Percentiles rank a stretch among this genome's conserved stretches.
Conservation (phyloP, 352 stramenopile genomes). For the Pythium rhizo-oryzae region DNA sequence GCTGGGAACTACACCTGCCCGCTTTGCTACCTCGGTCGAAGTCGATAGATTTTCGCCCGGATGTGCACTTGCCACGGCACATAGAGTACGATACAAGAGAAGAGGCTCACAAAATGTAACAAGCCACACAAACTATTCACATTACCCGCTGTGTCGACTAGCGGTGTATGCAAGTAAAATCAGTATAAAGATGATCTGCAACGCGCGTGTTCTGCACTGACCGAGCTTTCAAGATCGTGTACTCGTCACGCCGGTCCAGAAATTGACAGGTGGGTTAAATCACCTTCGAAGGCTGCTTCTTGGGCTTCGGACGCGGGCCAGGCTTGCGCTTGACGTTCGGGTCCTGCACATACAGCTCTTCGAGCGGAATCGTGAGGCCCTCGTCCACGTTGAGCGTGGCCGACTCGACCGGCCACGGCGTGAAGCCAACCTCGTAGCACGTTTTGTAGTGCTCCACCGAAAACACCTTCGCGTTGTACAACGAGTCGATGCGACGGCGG, state of each 20-base stretch:
- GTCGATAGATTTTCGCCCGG: conserved; percentile 13
- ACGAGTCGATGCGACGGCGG: conserved; percentile 67
- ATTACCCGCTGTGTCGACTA: background rate
- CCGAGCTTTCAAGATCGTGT: too few species aligned
- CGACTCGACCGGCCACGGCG: conserved; percentile 61
- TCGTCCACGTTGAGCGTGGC: conserved; percentile 43
- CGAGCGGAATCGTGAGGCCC: conserved; percentile 62
- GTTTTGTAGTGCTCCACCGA: conserved; percentile 66
- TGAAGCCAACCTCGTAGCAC: conserved; percentile 64
- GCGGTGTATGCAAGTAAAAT: background rate
- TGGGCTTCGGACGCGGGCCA: conserved; percentile 52
- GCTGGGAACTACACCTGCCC: conserved; percentile 62
- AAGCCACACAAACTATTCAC: background rate
- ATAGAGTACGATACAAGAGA: too few species aligned
- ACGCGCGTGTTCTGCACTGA: too few species aligned
- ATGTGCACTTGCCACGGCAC: too few species aligned
- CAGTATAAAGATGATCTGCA: background rate
- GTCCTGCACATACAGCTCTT: conserved; percentile 64
- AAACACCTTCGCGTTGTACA: conserved; percentile 71
- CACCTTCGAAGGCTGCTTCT: conserved; percentile 30
- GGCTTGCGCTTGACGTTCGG: conserved; percentile 59
- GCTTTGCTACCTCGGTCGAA: conserved; percentile 58
- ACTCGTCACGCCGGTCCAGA: too few species aligned
- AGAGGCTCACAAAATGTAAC: background rate
- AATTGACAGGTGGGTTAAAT: conserved; percentile 9